Evolutionary conservation across 805 yeast species (phyloP).

Genomic region (Wickerhamiella dianesei): DNA sequence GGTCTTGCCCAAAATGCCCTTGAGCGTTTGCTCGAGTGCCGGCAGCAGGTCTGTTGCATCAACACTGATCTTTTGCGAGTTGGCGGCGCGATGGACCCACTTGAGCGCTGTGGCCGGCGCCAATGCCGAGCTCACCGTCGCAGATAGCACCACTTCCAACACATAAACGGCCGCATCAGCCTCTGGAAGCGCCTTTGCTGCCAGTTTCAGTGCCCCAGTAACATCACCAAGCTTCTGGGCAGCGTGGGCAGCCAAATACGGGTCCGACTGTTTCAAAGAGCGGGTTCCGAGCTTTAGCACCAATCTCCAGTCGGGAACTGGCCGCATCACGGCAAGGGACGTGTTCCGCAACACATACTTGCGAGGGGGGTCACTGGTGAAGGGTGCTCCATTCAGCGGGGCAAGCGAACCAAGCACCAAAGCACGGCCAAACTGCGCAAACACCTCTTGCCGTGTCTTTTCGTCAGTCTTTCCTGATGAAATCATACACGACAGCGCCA

Average conservation of each 20-base stretch:
- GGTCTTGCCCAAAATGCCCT: conserved; percentile 43
- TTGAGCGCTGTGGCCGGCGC: neutral
- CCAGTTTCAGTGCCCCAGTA: neutral
- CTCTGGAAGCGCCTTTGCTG: neutral
- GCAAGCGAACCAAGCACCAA: neutral
- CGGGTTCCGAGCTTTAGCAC: neutral
- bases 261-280: neutral
- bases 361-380: neutral
- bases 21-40: conserved; percentile 1
- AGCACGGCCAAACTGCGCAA: neutral
- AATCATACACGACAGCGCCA: neutral
- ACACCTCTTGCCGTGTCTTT: neutral
- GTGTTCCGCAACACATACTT: neutral
- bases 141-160: neutral
- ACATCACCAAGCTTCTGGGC: neutral
- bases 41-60: neutral
- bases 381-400: neutral
- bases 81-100: neutral
- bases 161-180: neutral
- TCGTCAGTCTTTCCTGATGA: neutral
- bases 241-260: conserved; percentile 1
- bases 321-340: neutral
- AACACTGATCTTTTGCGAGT: neutral
- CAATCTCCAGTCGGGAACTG: neutral
- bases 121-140: neutral